Percentiles rank a stretch among this genome's conserved stretches.
These are phyloP conservation scores for Moniliophthora roreri DNA, from an alignment of 1,284 basidiomycete genomes.

Conservation along the genomic window DNA sequence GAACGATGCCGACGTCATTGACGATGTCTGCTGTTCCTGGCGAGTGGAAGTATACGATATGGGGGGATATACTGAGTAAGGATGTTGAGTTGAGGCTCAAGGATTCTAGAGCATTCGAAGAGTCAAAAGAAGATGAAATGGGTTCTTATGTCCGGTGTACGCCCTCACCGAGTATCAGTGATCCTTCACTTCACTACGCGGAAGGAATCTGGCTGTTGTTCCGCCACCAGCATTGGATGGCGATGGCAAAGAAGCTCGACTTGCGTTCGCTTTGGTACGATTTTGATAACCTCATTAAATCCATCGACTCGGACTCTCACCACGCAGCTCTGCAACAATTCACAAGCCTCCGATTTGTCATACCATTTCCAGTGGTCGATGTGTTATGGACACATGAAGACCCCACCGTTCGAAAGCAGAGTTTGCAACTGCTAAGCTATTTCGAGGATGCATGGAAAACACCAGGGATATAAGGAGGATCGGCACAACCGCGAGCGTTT, in stretches of 20 bases:
- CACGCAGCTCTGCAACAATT: neutral
- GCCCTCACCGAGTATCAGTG: no score
- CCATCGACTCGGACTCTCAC: no score
- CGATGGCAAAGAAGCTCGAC: no score
- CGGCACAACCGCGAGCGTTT: neutral
- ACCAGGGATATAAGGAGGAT: neutral
- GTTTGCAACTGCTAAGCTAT: neutral
- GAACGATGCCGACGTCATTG: neutral
- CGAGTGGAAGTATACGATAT: neutral
- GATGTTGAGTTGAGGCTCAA: neutral
- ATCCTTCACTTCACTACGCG: no score
- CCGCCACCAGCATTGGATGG: no score
- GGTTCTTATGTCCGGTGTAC: no score
- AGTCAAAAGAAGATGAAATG: neutral
- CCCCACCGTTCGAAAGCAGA: neutral
- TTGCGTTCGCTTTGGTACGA: no score
- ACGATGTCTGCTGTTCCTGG: neutral
- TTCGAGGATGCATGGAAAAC: neutral
- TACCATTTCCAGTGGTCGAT: neutral
- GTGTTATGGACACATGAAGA: neutral
- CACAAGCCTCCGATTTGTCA: neutral
- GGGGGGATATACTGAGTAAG: neutral
- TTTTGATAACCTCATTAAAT: no score
- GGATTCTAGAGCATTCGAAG: neutral
- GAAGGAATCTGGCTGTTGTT: no score